Conservation (phyloP, 805 yeast genomes). For the Scheffersomyces spartinae region DNA sequence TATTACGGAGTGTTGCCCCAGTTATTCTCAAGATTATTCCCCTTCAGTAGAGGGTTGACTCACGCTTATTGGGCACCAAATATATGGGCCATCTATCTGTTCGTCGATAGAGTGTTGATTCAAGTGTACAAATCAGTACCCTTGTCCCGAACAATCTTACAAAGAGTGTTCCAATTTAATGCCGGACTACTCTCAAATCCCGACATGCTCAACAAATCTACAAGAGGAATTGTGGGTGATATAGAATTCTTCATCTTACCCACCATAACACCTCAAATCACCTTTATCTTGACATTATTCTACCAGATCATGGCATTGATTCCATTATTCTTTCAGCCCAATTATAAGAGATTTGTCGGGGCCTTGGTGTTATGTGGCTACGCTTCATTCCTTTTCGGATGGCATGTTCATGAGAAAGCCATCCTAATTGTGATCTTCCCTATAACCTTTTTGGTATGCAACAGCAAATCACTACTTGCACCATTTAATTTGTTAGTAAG, state of each 20-base stretch:
- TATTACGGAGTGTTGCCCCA: slow-evolving; percentile 52
- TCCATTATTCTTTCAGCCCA: slow-evolving; percentile 61
- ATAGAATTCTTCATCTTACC: slow-evolving; percentile 75
- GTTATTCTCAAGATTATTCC: slow-evolving; percentile 64
- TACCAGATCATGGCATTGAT: slow-evolving; percentile 70
- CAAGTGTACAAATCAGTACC: slow-evolving; percentile 29
- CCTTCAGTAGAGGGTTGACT: slow-evolving; percentile 88
- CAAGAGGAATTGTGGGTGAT: slow-evolving; percentile 89
- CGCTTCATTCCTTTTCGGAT: slow-evolving; percentile 87
- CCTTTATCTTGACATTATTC: slow-evolving; percentile 73
- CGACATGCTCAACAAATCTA: slow-evolving; percentile 22
- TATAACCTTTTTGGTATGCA: slow-evolving; percentile 60
- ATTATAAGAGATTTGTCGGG: slow-evolving; percentile 69
- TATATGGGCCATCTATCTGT: slow-evolving; percentile 90
- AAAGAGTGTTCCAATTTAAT: slow-evolving; percentile 32
- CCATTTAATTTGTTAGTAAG: slow-evolving; percentile 63
- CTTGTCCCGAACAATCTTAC: slow-evolving; percentile 15
- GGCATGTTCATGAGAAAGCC: slow-evolving; percentile 99
- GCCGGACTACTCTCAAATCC: slow-evolving; percentile 26
- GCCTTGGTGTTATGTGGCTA: slow-evolving; percentile 82
- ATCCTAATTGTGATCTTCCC: slow-evolving; percentile 85
- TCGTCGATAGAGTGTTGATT: slow-evolving; percentile 59
- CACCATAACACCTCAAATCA: slow-evolving; percentile 61
- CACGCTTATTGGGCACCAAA: slow-evolving; percentile 99
- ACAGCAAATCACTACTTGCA: slow-evolving; percentile 59